Base-by-base conservation (phyloP, 345 rosid species). In the Combretum micranthum region DNA sequence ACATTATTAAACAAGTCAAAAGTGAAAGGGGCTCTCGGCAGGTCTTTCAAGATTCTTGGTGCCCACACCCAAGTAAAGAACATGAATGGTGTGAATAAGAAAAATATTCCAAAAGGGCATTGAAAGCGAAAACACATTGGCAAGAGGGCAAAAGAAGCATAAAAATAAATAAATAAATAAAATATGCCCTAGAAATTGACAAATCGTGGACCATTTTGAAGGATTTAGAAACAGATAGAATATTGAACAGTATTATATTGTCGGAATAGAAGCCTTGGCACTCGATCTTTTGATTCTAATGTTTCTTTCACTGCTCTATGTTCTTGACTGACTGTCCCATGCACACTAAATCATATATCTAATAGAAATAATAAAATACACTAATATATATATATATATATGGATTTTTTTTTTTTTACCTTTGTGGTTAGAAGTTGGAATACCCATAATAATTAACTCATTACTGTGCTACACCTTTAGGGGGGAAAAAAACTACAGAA, bases 231-330 rank as follows among this genome's bases (percentile, higher is more conserved):
- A 64, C 64, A 63, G 60, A 43, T 13, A 23, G 19, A 75, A 61
- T 60, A 70, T 61, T 54, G 46, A 45, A 62, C 56, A 56, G 12
- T 23, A 56, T 50, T 55, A 63, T 73, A 69, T 42, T 74, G 80
- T 75, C 73, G 72, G 80, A 68, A 72, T 67, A 47, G 61, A 72
- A 80, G 69, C 23, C 42, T 49, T 23, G 19, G 0, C 44, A 44
- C 46, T 47, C 51, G 54, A 50, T 42, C 56, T 57, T 48, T 58
- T 66, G 62, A 42, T 44, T 53, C 23, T 15, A 47, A 51, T 12
- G 20, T 43, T 58, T 23, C 21, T 26, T 42, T 11, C 39, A 32
- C 5, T 32, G 39, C 5, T 20, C 13, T 11, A 10, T 19, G 13
- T 15, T n/a, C 16, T 15, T 32, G 43, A 19, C 20, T 9, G 13